A percentile compares a stretch with the other conserved stretches of the same genome.
These are phyloP conservation scores for Talaromyces sp. DNA, from an alignment of 2,329 filamentous ascomycete genomes.

Conservation along the genomic window DNA sequence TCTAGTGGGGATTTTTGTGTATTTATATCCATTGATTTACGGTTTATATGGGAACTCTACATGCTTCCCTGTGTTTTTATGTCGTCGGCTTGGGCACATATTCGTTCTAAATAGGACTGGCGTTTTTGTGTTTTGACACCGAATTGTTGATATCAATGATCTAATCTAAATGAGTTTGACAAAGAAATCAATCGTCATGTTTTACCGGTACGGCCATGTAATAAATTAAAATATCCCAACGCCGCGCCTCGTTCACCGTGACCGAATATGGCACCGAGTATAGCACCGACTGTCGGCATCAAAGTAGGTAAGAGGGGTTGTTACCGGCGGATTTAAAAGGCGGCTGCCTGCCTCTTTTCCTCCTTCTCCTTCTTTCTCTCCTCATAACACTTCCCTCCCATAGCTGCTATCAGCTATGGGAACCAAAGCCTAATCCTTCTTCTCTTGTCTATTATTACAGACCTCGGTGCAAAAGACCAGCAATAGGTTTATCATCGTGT, in stretches of 20 bases:
- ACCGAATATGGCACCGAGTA: neutral
- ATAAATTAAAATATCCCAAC: neutral
- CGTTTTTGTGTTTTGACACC: neutral
- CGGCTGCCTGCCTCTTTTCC: neutral
- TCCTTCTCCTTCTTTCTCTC: neutral
- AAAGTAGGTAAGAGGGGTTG: neutral
- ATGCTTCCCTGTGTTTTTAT: neutral
- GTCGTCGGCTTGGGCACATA: neutral
- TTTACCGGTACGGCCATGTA: neutral
- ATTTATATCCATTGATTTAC: neutral
- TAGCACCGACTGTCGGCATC: neutral
- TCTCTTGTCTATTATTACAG: neutral
- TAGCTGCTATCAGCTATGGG: neutral
- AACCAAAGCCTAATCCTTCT: neutral
- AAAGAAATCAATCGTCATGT: neutral
- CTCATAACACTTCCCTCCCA: neutral
- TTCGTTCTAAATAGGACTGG: neutral
- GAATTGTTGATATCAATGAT: neutral
- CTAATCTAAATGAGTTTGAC: neutral
- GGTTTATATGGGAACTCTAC: neutral
- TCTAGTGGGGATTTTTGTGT: neutral
- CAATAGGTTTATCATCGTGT: neutral
- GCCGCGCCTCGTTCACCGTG: neutral
- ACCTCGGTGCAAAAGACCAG: neutral
- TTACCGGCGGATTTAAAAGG: neutral